Evolutionary conservation across 441 rosid species (phyloP).

Genomic region (Gossypium davidsonii): DNA sequence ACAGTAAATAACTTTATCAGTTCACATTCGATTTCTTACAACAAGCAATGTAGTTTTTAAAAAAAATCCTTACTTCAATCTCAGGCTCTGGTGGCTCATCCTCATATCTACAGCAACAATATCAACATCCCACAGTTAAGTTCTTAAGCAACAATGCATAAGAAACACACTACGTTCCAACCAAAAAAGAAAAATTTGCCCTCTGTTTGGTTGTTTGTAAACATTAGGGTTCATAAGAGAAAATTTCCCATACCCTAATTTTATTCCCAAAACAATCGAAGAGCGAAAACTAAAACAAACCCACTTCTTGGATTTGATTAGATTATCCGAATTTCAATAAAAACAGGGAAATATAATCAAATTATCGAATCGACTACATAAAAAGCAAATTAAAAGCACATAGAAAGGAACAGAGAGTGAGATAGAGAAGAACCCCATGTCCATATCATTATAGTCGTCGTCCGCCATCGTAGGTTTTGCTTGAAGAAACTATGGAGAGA

Average conservation of each 20-base stretch:
- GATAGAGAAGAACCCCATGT: conserved; percentile 42
- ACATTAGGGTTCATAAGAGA: background rate
- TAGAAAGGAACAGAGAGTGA: background rate
- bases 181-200: background rate
- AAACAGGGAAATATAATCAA: background rate
- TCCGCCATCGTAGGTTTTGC: conserved; percentile 49
- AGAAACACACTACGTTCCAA: background rate
- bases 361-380: background rate
- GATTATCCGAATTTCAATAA: background rate
- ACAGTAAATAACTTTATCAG: background rate
- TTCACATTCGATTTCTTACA: background rate
- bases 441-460: conserved; percentile 62
- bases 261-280: background rate
- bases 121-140: background rate
- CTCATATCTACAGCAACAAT: conserved; percentile 49
- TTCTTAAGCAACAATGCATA: background rate
- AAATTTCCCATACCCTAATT: background rate
- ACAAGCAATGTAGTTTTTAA: background rate
- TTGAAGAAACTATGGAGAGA: background rate
- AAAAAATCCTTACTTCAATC: conserved; percentile 42
- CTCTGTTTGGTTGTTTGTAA: background rate
- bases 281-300: background rate
- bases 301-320: background rate
- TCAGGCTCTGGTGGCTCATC: conserved; percentile 88
- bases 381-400: background rate